Base-by-base conservation (phyloP, 805 yeast species). In the Jamesozyma piceae region DNA sequence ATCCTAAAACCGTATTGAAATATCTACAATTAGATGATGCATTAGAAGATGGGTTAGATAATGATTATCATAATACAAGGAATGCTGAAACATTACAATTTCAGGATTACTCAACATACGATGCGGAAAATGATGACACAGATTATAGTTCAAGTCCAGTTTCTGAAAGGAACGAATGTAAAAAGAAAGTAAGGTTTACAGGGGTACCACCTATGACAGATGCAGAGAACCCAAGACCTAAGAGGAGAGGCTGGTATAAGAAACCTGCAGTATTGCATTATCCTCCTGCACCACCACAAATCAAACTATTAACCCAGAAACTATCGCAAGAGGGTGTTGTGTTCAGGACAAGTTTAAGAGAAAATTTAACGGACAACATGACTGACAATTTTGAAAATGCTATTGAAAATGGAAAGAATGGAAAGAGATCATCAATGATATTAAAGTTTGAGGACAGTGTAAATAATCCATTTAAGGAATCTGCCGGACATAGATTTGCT, bases 151-250 rank as follows among this genome's bases (percentile, higher is more conserved):
- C 10, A n/a, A 9, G 4, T 31, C 4, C 18, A 11, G 8, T 4
- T 31, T 17, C 11, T 31, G 34, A 17, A 31, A 8, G n/a, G 18
- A 31, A n/a, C 6, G 34, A 15, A 17, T 5, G 19, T 5, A 41
- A 46, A 4, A 60, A 60, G 46, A 62, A 54, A 37, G 67, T 63
- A 3, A 52, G 66, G 24, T 63, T 63, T 43, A 43, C 49, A 3
- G 66, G 66, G 11, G 67, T 63, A 1, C 63, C 66, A 4, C 65
- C 67, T 6, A 54, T 61, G 55, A 44, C 54, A 1, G 50, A 46
- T 2, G 51, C 53, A 15, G 66, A 62, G 40, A 51, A 60, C 15
- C 53, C 56, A 2, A 47, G 42, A 30, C 66, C 67, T 2, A 60
- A 56, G 22, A 60, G 53, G 37, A 52, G 52, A 37, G 66, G 67